Conservation (phyloP, 2,329 filamentous ascomycete genomes). For the Aspergillus sp. region DNA sequence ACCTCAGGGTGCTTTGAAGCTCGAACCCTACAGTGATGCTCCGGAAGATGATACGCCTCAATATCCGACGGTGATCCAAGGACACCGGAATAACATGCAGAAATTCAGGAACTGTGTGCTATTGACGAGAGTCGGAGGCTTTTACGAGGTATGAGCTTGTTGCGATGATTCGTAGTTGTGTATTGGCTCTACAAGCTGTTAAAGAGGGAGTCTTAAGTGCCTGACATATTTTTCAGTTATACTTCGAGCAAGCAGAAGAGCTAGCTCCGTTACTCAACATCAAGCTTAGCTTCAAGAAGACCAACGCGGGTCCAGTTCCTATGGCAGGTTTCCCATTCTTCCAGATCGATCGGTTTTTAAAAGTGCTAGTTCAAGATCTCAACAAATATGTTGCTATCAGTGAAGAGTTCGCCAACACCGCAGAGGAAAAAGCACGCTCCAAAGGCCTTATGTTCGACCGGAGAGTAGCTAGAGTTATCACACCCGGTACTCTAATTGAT, state of each 20-base stretch:
- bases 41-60: conserved; percentile 43
- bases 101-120: conserved; percentile 87
- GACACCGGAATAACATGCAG: conserved; percentile 81
- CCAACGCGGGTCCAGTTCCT: conserved; percentile 68
- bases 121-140: conserved; percentile 85
- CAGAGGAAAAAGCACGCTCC: conserved; percentile 61
- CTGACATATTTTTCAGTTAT: conserved; percentile 49
- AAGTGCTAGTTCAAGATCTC: conserved; percentile 83
- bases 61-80: conserved; percentile 84
- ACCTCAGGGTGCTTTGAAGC: conserved; percentile 50
- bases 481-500: conserved; percentile 91
- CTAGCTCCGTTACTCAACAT: conserved; percentile 78
- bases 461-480: conserved; percentile 78
- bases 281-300: conserved; percentile 76
- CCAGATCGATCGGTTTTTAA: conserved; percentile 87
- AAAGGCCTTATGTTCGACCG: conserved; percentile 80
- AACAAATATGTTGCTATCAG: conserved; percentile 88
- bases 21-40: conserved; percentile 36
- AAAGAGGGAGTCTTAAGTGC: not conserved
- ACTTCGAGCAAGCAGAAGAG: conserved; percentile 91
- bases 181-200: no score
- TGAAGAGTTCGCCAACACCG: conserved; percentile 78
- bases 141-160: conserved; percentile 63
- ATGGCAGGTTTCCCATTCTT: conserved; percentile 96
- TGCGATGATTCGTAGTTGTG: no score